Conservation (phyloP, 23 red algal genomes). For the Gracilaria domingensis region DNA sequence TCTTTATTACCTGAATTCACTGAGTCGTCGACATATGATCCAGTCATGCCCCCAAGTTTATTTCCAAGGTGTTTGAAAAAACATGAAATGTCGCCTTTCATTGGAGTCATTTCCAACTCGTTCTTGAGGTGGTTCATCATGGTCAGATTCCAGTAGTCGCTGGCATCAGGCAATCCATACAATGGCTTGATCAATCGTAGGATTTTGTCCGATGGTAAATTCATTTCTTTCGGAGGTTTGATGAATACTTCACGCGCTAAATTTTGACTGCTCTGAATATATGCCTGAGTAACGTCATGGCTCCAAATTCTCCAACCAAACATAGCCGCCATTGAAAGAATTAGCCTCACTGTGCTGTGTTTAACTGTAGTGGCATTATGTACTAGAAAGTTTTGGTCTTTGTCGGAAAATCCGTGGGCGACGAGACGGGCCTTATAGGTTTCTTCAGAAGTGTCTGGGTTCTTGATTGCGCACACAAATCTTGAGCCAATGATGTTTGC, state of each 20-base stretch:
- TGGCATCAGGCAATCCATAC: neutral
- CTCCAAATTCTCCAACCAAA: neutral
- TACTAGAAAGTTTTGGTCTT: neutral
- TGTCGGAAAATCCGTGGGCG: conserved; percentile 12
- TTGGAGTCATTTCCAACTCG: neutral
- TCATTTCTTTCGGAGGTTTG: neutral
- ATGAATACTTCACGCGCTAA: neutral
- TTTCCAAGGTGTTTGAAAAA: neutral
- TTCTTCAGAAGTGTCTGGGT: neutral
- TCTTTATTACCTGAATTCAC: no score
- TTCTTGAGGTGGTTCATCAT: neutral
- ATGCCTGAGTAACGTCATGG: conserved; percentile 2
- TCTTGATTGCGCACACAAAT: neutral
- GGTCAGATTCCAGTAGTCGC: neutral
- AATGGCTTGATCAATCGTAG: neutral
- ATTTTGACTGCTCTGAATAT: neutral
- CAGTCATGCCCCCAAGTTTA: no score
- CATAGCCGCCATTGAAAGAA: conserved; percentile 4
- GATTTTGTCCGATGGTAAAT: neutral
- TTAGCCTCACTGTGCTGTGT: neutral
- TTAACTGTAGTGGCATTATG: neutral
- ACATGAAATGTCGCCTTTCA: neutral
- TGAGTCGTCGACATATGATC: no score
- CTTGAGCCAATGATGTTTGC: no score
- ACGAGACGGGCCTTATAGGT: neutral